Base-by-base conservation (phyloP, 225 moss, liverwort and hornwort genomes). In the Sphagnum contortum region DNA sequence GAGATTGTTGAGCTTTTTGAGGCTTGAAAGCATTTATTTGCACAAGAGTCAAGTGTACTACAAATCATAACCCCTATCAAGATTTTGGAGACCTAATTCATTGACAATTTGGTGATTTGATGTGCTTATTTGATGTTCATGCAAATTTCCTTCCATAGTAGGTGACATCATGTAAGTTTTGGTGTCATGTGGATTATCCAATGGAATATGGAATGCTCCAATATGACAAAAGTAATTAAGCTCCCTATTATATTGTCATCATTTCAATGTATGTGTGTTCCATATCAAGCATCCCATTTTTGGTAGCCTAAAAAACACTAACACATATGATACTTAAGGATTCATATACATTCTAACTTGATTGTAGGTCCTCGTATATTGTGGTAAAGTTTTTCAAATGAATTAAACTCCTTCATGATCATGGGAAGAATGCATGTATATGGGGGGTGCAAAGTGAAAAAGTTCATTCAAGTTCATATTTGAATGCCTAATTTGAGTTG, bases 31-130 rank as follows among this genome's bases (percentile, higher is more conserved):
- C 72, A 86, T 2, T 62, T 59, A 64, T 89, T 92, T 76, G 84
- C 86, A 13, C 84, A 84, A 59, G 91, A 92, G 68, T 68, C 91
- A 5, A 92, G 89, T 72, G 89, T 92, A 45, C 68, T 92, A 65
- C 89, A 92, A 72, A 92, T 92, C 47, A 83, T 69, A 68, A 89
- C 91, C 9, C 89, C 89, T 2, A 89, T 92, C 8, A 92, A 92
- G 68, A 92, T 49, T 92, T 89, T 72, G 91, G 91, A 3, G 91
- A 92, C 53, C 82, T 29, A 29, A 29, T 92, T 14, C 91, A 92
- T 67, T 89, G 91, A 46, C 91, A 89, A 57, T 92, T 89, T 72
- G 91, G 91, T 11, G 91, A 92, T 59, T 64, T 92, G 3, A 92
- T 92, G 91, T 78, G 89, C 5, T 60, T 92, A 9, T 89, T 89